phyloP scores from a whole-genome alignment of 176 grass and related monocot species.

The Poa pratensis region DNA sequence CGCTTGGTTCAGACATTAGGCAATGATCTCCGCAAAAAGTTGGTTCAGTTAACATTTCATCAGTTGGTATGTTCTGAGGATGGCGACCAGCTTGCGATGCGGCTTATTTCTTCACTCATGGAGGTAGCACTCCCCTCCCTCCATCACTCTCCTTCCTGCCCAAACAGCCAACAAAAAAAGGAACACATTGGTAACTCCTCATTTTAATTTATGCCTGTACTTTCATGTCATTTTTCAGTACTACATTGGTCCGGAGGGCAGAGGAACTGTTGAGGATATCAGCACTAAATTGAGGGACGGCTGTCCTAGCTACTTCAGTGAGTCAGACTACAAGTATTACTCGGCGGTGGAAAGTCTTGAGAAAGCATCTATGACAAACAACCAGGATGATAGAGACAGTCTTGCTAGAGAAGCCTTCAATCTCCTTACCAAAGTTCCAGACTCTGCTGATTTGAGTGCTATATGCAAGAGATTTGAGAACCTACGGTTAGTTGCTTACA shows the following conservation, averaged over 20 bases:
- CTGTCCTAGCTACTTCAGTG: slow-evolving; percentile 98
- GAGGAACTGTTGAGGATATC: slow-evolving; percentile 84
- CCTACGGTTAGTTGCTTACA: slow-evolving; percentile 66
- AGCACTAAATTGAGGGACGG: slow-evolving; percentile 87
- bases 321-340: slow-evolving; percentile 93
- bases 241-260: slow-evolving; percentile 90
- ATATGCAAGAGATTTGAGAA: slow-evolving; percentile 99
- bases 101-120: slow-evolving; percentile 90
- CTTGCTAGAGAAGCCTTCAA: slow-evolving; percentile 95
- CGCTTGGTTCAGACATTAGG: slow-evolving; percentile 88
- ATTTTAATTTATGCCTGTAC: slow-evolving; percentile 24
- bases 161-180: neutral
- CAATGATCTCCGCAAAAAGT: slow-evolving; percentile 61
- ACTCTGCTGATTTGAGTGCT: slow-evolving; percentile 77
- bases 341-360: slow-evolving; percentile 93
- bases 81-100: slow-evolving; percentile 78
- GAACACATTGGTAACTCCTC: neutral
- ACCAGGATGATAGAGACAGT: slow-evolving; percentile 69
- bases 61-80: slow-evolving; percentile 97
- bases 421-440: slow-evolving; percentile 80
- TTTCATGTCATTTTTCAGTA: slow-evolving; percentile 67
- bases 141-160: neutral
- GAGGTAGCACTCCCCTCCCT: slow-evolving; percentile 58
- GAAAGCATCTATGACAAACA: slow-evolving; percentile 69
- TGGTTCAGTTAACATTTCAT: slow-evolving; percentile 84